Evolutionary conservation across 2,329 filamentous ascomycete genomes (phyloP), one percentile per base, ranked within the genome.

Genomic region (Claviceps purpurea): DNA sequence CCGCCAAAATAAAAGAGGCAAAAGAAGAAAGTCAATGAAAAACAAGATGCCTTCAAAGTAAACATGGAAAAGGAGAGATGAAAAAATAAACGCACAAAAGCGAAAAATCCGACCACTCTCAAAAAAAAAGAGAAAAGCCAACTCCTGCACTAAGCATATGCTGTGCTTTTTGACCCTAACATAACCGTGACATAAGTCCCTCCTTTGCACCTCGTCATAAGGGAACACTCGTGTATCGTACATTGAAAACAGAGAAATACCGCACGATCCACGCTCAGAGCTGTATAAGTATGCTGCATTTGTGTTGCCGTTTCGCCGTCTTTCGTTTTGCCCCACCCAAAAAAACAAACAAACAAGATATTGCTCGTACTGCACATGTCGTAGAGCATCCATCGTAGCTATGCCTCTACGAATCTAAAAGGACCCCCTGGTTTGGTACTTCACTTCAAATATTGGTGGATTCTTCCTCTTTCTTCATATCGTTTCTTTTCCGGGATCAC

Each of bases 201-300:
- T 30, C 50, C 49, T 34, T 38, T 42, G 20, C 42, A 51, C 50
- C 41, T 47, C 60, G 59, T 61, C 58, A 53, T 59, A 58, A 60
- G 56, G 54, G 56, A 30, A 60, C 59, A 56, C 54, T 55, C 49
- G 37, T 45, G 45, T 63, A 67, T 68, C 60, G 62, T 68, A 68
- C 66, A 68, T 59, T 61, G 8, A 59, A 59, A 64, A 68, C 65
- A 66, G 62, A 59, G 61, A 30, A 63, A 66, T 67, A 66, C 59
- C 61, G 60, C 58, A 59, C 58, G 38, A 54, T 54, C 56, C 45
- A 49, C 55, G 40, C 37, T 44, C 40, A n/a, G 3, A 14, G 18
- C 18, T 38, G 26, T 49, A 22, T 4, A 5, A n/a, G 34, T 16
- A 6, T 50, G 48, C 47, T 50, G 30, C 20, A 18, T 30, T 30